phyloP scores from a whole-genome alignment of 2,329 filamentous ascomycete species.

The Chaetothyriales sp. region DNA sequence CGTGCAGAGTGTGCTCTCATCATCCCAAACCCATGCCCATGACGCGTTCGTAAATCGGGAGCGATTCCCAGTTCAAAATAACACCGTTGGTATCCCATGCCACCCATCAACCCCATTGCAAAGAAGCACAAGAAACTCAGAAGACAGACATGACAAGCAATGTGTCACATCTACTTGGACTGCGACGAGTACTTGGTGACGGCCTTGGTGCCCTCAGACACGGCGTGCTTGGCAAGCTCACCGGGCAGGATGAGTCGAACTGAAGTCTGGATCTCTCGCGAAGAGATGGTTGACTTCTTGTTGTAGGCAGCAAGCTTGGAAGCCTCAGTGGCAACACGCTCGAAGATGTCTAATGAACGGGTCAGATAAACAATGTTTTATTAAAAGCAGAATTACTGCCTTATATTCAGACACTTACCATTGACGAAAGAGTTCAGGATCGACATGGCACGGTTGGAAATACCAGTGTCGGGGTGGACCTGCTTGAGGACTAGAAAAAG shows the following conservation, averaged over 20 bases:
- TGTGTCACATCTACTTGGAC: slow-evolving; percentile 65
- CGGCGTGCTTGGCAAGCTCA: slow-evolving; percentile 98
- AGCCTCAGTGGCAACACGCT: slow-evolving; percentile 95
- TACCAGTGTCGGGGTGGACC: slow-evolving; percentile 99
- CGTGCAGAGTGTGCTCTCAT: not conserved
- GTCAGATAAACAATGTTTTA: slow-evolving; percentile 1
- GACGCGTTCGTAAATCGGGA: slow-evolving; percentile 17
- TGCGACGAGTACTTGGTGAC: slow-evolving; percentile 99
- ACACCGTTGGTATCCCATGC: slow-evolving; percentile 26
- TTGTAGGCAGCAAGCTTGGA: slow-evolving; percentile 99
- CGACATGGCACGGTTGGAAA: slow-evolving; percentile 99
- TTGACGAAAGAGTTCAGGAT: slow-evolving; percentile 99
- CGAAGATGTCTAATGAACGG: slow-evolving; percentile 70
- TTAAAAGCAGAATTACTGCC: too few relatives aligned
- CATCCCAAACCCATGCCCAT: slow-evolving; percentile 9
- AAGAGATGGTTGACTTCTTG: slow-evolving; percentile 99
- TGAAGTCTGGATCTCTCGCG: slow-evolving; percentile 97
- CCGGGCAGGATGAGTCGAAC: slow-evolving; percentile 95
- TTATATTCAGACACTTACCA: slow-evolving; percentile 45
- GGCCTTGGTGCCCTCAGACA: slow-evolving; percentile 98
- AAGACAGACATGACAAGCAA: slow-evolving; percentile 24
- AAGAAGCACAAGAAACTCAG: slow-evolving; percentile 40
- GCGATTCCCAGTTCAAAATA: slow-evolving; percentile 29
- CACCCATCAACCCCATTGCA: slow-evolving; percentile 25
- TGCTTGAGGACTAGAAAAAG: slow-evolving; percentile 77